These are phyloP conservation scores for Cudoniella acicularis DNA, from an alignment of 495 filamentous ascomycete species.

Conservation along the genomic window DNA sequence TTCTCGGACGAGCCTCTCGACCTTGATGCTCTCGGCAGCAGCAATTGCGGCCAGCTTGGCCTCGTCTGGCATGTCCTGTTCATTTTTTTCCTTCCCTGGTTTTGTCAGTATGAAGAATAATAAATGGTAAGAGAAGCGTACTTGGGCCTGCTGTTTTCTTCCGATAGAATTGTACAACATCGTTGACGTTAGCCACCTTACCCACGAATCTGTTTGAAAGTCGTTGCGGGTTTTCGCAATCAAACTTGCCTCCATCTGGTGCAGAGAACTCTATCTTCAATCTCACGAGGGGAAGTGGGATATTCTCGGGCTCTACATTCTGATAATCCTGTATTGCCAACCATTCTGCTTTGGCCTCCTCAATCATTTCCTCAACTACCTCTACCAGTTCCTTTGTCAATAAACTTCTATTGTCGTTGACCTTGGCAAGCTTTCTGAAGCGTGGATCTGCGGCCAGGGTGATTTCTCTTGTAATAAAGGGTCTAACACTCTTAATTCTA, in stretches of 20 bases:
- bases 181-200: conserved; percentile 88
- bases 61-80: conserved; percentile 53
- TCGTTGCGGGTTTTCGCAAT: conserved; percentile 92
- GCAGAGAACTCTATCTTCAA: conserved; percentile 89
- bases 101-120: neutral
- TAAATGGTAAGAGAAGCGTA: conserved; percentile 8
- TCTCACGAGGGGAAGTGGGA: conserved; percentile 79
- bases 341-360: conserved; percentile 81
- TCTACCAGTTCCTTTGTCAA: conserved; percentile 71
- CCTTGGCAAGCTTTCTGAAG: conserved; percentile 72
- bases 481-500: conserved; percentile 81
- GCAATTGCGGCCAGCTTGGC: conserved; percentile 53
- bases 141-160: conserved; percentile 58
- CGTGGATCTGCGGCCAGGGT: conserved; percentile 69
- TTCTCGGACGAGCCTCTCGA: conserved; percentile 82
- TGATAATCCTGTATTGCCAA: conserved; percentile 59
- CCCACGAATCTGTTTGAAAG: conserved; percentile 92
- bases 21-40: conserved; percentile 76
- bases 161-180: conserved; percentile 88
- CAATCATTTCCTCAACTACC: conserved; percentile 81
- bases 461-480: conserved; percentile 85
- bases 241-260: conserved; percentile 80
- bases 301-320: conserved; percentile 46
- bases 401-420: conserved; percentile 76
- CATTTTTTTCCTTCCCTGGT: conserved; percentile 26